phyloP scores from a whole-genome alignment of 352 stramenopile species.

The Pythium sukuiense region DNA sequence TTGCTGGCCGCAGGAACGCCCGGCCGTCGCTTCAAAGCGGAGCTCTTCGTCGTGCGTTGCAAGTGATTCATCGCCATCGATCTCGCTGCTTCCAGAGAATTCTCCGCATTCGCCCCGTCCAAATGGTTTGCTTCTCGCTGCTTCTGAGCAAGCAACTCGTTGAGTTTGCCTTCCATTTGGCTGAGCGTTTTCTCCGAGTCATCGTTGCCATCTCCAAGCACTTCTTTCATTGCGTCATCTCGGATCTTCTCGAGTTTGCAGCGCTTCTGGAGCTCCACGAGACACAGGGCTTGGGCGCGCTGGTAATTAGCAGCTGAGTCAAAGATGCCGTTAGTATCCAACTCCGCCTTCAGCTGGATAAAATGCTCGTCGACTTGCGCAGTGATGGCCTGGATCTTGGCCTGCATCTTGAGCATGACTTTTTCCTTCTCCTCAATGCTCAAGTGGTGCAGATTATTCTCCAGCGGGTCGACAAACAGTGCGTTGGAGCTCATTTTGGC shows the following conservation, averaged over 20 bases:
- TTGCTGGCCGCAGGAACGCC: not conserved
- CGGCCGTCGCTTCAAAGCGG: slow-evolving; percentile 14
- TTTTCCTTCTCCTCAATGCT: slow-evolving; percentile 69
- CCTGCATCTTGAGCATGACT: slow-evolving; percentile 73
- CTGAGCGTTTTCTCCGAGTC: not conserved
- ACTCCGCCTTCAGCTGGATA: slow-evolving; percentile 40
- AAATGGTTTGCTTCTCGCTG: not conserved
- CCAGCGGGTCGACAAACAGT: slow-evolving; percentile 56
- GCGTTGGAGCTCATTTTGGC: slow-evolving; percentile 53
- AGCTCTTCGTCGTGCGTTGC: slow-evolving; percentile 20
- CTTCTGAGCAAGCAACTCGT: slow-evolving; percentile 18
- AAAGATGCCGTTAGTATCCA: slow-evolving; percentile 68
- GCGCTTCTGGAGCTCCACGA: slow-evolving; percentile 66
- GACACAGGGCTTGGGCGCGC: slow-evolving; percentile 60
- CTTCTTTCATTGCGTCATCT: slow-evolving; percentile 59
- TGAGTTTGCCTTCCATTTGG: slow-evolving; percentile 26
- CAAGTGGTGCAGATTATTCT: slow-evolving; percentile 50
- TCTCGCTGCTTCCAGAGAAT: not conserved
- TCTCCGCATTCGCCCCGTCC: not conserved
- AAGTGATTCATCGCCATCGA: slow-evolving; percentile 11
- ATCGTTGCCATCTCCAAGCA: slow-evolving; percentile 29
- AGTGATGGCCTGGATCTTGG: slow-evolving; percentile 64
- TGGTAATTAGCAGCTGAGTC: slow-evolving; percentile 57
- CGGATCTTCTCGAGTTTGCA: slow-evolving; percentile 65
- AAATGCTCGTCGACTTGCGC: slow-evolving; percentile 59